Evolutionary conservation across 305 asterid genomes (phyloP), one percentile per base, ranked within the genome.

Genomic region (Fraxinus paxiana): DNA sequence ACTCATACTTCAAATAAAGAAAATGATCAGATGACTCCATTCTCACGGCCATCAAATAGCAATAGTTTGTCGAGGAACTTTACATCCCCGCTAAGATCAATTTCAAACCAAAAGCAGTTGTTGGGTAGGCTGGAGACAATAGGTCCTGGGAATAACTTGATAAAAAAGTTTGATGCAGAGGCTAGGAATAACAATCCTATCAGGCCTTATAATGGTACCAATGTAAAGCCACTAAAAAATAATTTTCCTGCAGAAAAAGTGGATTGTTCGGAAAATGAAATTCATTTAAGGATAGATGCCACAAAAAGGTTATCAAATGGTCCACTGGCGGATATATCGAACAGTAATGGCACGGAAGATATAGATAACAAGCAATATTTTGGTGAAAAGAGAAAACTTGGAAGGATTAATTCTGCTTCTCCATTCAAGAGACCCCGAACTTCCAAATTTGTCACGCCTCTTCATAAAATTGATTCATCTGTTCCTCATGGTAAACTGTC

Each of bases 361-460:
- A 41, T 43, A 31, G 91, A 87, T 69, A 80, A 82, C 73, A 92
- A 80, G 79, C 92, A 86, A 67, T 83, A 46, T 85, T 65, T 73
- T 82, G 90, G 88, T 73, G 94, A 90, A 82, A 94, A 94, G 92
- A 88, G 91, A 85, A 89, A 88, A 81, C 84, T 82, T 84, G 86
- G 86, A 80, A 85, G 83, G 84, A 78, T 79, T 72, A 86, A 81
- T 78, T 91, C 89, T 67, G 87, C 80, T 80, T 91, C 98, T 85
- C 91, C 97, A 79, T 96, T 96, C 90, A 96, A 92, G 93, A 96
- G 90, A 89, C 99, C 98, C 71, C 91, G 98, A 63, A 88, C 70
- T 85, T 90, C 97, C 59, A 83, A 82, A 82, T 88, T 92, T 85
- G 84, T 89, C 18, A 87, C 95, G 34, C 94, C 98, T 77, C 83